Conservation (phyloP, 192 early-diverging fungal genomes). For the Coemansia sp. region DNA sequence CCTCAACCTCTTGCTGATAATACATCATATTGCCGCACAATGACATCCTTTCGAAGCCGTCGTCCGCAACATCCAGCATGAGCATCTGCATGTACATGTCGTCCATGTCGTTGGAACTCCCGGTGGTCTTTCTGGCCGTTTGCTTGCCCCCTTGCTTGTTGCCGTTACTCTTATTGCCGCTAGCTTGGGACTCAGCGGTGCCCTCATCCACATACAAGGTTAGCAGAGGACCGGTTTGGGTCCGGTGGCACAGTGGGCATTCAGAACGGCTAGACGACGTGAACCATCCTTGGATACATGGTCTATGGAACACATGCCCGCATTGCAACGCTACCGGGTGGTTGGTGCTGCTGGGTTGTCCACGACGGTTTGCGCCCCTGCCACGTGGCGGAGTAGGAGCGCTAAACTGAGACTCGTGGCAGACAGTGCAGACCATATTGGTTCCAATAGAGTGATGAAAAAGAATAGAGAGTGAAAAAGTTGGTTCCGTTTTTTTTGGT, state of each 20-base stretch:
- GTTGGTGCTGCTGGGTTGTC: not conserved
- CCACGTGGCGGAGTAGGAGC: not conserved
- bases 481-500: no score
- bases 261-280: not conserved
- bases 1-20: not conserved
- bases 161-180: no score
- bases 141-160: not conserved
- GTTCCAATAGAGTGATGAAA: no score
- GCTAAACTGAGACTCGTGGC: constrained; percentile 22
- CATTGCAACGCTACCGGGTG: constrained; percentile 15
- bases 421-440: constrained; percentile 18
- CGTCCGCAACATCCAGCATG: not conserved
- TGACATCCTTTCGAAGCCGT: not conserved
- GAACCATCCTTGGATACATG: constrained; percentile 18
- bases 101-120: not conserved
- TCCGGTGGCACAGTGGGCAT: constrained; percentile 15
- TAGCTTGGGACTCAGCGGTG: not conserved
- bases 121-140: not conserved
- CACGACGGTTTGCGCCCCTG: not conserved
- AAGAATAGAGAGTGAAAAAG: no score
- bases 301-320: constrained; percentile 22
- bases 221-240: not conserved
- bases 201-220: constrained; percentile 9
- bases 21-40: not conserved
- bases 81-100: not conserved